Conservation (phyloP, 129 eudicot species). For the Flaveria trinervia region DNA sequence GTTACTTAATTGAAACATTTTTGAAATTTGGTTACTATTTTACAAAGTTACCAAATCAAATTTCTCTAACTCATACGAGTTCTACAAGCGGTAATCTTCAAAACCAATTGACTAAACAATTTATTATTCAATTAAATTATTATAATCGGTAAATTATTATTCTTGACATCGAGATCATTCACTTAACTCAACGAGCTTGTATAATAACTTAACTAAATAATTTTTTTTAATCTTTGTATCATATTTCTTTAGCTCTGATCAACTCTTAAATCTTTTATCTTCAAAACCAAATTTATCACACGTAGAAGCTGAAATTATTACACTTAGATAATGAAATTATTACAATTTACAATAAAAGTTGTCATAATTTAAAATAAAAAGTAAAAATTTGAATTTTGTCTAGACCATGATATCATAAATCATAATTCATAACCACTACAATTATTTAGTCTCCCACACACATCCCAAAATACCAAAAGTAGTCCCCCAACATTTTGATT, state of each 20-base stretch:
- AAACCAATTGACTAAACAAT: too few relatives aligned
- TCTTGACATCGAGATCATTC: neutral
- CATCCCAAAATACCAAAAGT: conserved; percentile 42
- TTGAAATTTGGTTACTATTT: too few relatives aligned
- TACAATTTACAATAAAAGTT: neutral
- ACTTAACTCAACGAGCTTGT: neutral
- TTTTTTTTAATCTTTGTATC: too few relatives aligned
- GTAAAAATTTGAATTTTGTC: conserved; percentile 26
- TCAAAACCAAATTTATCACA: neutral
- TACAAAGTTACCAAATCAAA: too few relatives aligned
- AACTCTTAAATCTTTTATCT: neutral
- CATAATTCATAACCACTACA: conserved; percentile 45
- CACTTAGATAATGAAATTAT: neutral
- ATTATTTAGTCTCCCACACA: conserved; percentile 84
- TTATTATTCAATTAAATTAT: neutral
- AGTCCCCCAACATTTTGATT: conserved; percentile 46
- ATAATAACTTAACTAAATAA: neutral
- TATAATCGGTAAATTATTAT: neutral
- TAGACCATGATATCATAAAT: conserved; percentile 53
- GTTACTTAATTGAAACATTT: too few relatives aligned
- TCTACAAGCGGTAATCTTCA: too few relatives aligned
- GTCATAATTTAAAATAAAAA: neutral
- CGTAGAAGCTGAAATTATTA: too few relatives aligned
- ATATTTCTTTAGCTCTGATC: neutral
- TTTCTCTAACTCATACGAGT: too few relatives aligned